phyloP scores from a whole-genome alignment of 2,329 filamentous ascomycete species.

The Colletotrichum coccodes region DNA sequence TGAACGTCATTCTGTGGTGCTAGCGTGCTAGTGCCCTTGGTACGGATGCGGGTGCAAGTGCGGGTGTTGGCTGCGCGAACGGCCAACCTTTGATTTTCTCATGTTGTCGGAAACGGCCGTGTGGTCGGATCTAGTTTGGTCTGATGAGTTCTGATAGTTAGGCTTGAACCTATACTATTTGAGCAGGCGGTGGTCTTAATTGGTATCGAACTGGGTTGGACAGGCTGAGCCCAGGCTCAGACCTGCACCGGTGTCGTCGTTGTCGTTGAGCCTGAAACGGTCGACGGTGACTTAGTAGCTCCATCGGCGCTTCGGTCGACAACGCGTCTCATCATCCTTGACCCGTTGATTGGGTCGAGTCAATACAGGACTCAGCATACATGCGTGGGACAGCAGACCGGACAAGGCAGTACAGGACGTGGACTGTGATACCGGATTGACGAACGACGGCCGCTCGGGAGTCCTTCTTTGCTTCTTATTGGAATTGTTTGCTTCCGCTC shows the following conservation, averaged over 20 bases:
- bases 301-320: constrained; percentile 1
- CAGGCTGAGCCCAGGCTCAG: not conserved
- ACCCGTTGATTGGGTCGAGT: not conserved
- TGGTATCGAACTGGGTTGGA: constrained; percentile 3
- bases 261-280: constrained; percentile 9
- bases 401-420: not conserved
- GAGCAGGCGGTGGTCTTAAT: not conserved
- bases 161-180: not conserved
- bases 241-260: not conserved
- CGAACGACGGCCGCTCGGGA: not conserved
- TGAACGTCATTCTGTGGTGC: not conserved
- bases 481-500: not conserved
- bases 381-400: not conserved
- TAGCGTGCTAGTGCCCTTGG: no score
- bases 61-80: constrained; percentile 11
- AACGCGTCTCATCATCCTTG: not conserved
- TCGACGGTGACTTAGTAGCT: constrained; percentile 6
- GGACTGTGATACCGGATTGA: not conserved
- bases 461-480: not conserved
- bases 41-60: no score
- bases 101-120: constrained; percentile 19
- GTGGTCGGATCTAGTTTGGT: constrained; percentile 13
- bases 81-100: constrained; percentile 3
- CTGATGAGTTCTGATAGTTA: not conserved
- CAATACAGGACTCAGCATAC: not conserved